A percentile compares a stretch with the other conserved stretches of the same genome.
Evolutionary conservation across 2,329 filamentous ascomycete species (phyloP).

Genomic region (Xylariaceae sp.): DNA sequence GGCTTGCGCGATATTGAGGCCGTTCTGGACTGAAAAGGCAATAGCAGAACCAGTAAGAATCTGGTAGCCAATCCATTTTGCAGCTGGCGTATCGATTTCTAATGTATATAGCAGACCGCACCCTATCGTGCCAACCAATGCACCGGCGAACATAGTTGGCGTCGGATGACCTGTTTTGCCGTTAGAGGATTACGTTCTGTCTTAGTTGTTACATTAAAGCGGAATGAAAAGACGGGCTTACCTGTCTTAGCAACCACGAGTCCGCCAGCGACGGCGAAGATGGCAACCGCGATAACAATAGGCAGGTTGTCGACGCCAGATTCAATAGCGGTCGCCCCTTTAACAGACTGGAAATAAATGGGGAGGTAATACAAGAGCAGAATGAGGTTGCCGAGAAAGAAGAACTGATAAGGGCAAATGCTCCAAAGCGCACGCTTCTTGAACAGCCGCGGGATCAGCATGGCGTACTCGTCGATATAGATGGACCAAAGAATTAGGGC

Average conservation of each 20-base stretch:
- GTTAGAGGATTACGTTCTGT: neutral
- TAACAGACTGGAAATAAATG: conserved; percentile 6
- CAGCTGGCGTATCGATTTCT: conserved; percentile 34
- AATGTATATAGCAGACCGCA: conserved; percentile 44
- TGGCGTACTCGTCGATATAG: neutral
- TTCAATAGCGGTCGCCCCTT: conserved; percentile 40
- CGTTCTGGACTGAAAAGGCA: conserved; percentile 43
- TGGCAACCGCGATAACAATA: conserved; percentile 48
- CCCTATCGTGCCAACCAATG: conserved; percentile 42
- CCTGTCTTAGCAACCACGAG: neutral
- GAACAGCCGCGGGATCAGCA: neutral
- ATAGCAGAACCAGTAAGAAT: conserved; percentile 26
- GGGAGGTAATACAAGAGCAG: neutral
- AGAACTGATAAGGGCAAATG: neutral
- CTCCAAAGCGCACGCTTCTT: neutral
- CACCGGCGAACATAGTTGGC: conserved; percentile 47
- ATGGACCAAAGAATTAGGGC: neutral
- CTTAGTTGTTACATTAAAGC: neutral
- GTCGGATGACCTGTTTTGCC: neutral
- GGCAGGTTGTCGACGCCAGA: conserved; percentile 47
- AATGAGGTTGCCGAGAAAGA: neutral
- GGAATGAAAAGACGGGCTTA: no score
- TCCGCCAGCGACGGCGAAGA: conserved; percentile 14
- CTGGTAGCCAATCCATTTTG: conserved; percentile 43
- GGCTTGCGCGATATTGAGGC: conserved; percentile 47